phyloP scores from a whole-genome alignment of 768 basidiomycete genomes.

The Candolleomyces eurysporus region DNA sequence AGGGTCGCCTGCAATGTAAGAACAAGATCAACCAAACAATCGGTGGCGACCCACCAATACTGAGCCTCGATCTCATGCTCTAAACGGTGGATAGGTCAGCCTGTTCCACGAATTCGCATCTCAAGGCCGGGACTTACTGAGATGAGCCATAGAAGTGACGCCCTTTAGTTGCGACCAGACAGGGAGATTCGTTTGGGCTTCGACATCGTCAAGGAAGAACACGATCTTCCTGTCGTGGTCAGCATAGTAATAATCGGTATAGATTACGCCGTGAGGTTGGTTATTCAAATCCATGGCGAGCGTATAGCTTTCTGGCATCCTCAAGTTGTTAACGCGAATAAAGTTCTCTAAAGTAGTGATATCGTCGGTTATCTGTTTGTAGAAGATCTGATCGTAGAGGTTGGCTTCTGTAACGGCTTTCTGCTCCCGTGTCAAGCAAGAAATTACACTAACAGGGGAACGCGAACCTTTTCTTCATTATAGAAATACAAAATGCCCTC shows the following conservation, averaged over 20 bases:
- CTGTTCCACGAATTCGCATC: background rate
- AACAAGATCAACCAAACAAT: background rate
- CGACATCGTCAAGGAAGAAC: constrained; percentile 52
- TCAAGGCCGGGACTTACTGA: constrained; percentile 30
- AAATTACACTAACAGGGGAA: background rate
- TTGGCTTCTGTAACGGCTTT: constrained; percentile 56
- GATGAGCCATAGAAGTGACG: constrained; percentile 32
- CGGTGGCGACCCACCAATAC: constrained; percentile 34
- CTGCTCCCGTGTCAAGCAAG: constrained; percentile 21
- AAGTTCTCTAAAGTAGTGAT: constrained; percentile 27
- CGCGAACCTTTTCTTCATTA: constrained; percentile 42
- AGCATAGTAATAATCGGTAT: constrained; percentile 31
- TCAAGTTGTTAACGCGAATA: constrained; percentile 19
- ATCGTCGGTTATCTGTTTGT: constrained; percentile 34
- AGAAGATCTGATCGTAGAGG: constrained; percentile 36
- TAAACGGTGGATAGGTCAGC: constrained; percentile 9
- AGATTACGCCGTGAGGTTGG: constrained; percentile 24
- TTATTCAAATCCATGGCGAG: constrained; percentile 21
- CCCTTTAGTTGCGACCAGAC: constrained; percentile 33
- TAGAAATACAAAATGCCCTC: constrained; percentile 63
- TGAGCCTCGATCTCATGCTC: constrained; percentile 38
- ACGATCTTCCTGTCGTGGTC: constrained; percentile 44
- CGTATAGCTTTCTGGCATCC: constrained; percentile 34
- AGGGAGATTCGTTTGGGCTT: constrained; percentile 26
- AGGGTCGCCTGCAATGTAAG: background rate